Base-by-base conservation (phyloP, 2,329 filamentous ascomycete genomes). In the Colletotrichum sojae region DNA sequence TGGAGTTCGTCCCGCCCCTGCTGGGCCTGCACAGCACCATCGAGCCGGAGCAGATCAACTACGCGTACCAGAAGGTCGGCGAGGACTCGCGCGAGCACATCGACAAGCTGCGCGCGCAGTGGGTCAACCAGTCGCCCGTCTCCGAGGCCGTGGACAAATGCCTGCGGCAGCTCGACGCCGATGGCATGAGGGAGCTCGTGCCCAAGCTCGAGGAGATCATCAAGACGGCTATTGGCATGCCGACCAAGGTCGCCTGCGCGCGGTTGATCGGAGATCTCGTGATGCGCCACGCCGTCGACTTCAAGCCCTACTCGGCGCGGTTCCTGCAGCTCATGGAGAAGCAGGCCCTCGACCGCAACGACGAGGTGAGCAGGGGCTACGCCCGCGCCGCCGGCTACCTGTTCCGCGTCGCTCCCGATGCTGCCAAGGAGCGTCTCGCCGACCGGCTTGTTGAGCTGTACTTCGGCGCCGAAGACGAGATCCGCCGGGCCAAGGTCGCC, bases 101-200 rank as follows among this genome's bases (percentile, higher is more conserved):
- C 63, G 96, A 99, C 79, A 95, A 94, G 77, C 88, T 94, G 79
- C 88, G 96, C 63, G 90, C 96, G 15, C 91, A 89, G 46, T 92
- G 91, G 77, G 94, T 98, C 36, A 92, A 94, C 31, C 90, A 89
- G 60, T 97, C 94, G 16, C 95, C 96, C 0, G 90, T 99, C 72
- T 97, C 95, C 75, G 95, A 98, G 78, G 94, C 94, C 1, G 94
- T 98, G 64, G 94, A 97, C 74, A 89, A 95, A 72, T 94, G 93
- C 75, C 88, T 99, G 39, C 94, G 97, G 69, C 90, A 93, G 60
- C 86, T 97, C 2, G 94, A 98, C 76, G 90, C 90, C 6, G 82
- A 85, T 5, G 91, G 92, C n/a, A 95, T 98, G 89, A 86, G 87
- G 53, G 85, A 90, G 20, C 85, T 98, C 10, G 90, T 91, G 43